Conservation (phyloP, 2,329 filamentous ascomycete species). For the Pseudogymnoascus sp. region DNA sequence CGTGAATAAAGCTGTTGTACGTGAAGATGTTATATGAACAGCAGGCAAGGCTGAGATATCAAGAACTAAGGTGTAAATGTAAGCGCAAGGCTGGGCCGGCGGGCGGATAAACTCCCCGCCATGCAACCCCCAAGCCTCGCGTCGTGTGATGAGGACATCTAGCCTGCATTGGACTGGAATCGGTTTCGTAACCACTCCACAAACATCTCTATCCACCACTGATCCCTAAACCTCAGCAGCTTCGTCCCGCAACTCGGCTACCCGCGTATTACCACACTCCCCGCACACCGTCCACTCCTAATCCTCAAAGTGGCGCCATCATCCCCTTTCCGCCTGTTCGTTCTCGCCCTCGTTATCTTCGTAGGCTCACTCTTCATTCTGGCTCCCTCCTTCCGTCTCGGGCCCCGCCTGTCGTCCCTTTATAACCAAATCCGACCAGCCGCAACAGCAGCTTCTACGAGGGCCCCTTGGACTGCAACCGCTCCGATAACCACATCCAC, state of each 20-base stretch:
- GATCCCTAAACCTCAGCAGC: background rate
- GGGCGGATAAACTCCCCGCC: background rate
- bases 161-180: background rate
- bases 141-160: background rate
- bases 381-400: constrained; percentile 47
- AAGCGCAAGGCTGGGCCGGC: background rate
- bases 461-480: constrained; percentile 9
- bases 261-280: constrained; percentile 7
- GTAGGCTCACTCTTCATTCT: constrained; percentile 51
- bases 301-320: constrained; percentile 13
- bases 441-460: background rate
- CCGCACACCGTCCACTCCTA: constrained; percentile 7
- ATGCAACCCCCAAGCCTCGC: background rate
- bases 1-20: background rate
- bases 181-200: background rate
- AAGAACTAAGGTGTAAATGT: background rate
- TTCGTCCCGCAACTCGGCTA: background rate
- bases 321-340: constrained; percentile 30
- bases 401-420: constrained; percentile 46
- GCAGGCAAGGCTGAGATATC: background rate
- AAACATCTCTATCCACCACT: background rate
- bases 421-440: constrained; percentile 44
- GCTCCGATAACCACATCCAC: constrained; percentile 38
- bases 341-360: constrained; percentile 49
- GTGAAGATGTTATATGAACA: background rate